phyloP scores from a whole-genome alignment of 495 filamentous ascomycete genomes.

The Darksidea phi region DNA sequence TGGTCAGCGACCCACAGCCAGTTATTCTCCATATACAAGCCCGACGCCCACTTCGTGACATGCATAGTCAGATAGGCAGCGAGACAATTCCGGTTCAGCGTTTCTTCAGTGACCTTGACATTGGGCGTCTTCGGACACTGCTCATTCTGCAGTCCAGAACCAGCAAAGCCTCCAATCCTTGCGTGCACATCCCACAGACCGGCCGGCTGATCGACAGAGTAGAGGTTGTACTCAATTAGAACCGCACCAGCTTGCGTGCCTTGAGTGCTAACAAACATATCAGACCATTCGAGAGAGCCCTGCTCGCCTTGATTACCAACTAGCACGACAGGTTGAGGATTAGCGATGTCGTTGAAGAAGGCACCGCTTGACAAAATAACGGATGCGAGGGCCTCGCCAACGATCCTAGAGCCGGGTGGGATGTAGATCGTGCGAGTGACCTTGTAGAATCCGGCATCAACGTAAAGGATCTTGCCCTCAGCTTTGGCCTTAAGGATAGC shows the following conservation, averaged over 20 bases:
- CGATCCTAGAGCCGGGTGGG: slow-evolving; percentile 54
- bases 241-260: slow-evolving; percentile 43
- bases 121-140: slow-evolving; percentile 53
- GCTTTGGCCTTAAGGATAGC: slow-evolving; percentile 31
- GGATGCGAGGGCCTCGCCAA: slow-evolving; percentile 53
- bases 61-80: slow-evolving; percentile 68
- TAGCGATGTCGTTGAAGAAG: slow-evolving; percentile 40
- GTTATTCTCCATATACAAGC: slow-evolving; percentile 62
- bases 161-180: slow-evolving; percentile 56
- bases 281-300: slow-evolving; percentile 42
- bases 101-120: slow-evolving; percentile 49
- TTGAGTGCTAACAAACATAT: slow-evolving; percentile 49
- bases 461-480: slow-evolving; percentile 39
- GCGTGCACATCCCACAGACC: slow-evolving; percentile 59
- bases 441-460: slow-evolving; percentile 50
- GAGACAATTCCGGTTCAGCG: slow-evolving; percentile 51
- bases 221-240: slow-evolving; percentile 44
- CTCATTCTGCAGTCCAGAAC: slow-evolving; percentile 51
- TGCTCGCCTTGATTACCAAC: slow-evolving; percentile 42
- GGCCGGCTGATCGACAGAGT: slow-evolving; percentile 27
- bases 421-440: slow-evolving; percentile 58
- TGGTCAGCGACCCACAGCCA: slow-evolving; percentile 76
- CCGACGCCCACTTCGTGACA: slow-evolving; percentile 54
- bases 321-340: slow-evolving; percentile 45
- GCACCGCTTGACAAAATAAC: slow-evolving; percentile 47